Evolutionary conservation across 1,284 basidiomycete species (phyloP).

Genomic region (Anthracocystis panici-leucophaei): DNA sequence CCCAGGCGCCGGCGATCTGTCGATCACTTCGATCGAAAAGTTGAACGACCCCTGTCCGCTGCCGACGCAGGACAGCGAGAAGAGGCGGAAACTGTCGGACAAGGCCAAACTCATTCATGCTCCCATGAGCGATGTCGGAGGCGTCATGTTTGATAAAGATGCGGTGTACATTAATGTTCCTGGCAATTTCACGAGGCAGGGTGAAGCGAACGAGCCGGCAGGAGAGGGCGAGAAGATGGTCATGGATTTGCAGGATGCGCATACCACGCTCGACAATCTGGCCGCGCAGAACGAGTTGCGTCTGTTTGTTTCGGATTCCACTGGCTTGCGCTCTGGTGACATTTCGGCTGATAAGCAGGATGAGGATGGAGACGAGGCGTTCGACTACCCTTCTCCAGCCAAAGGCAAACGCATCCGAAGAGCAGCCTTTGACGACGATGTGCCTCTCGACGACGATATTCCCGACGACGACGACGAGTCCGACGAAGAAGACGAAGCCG

Average conservation of each 20-base stretch:
- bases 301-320: conserved; percentile 82
- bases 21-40: conserved; percentile 79
- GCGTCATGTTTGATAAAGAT: conserved; percentile 97
- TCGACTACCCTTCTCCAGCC: conserved; percentile 12
- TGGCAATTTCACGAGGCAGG: conserved; percentile 82
- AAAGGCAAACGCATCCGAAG: conserved; percentile 48
- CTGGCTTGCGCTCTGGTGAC: conserved; percentile 34
- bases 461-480: conserved; percentile 58
- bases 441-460: conserved; percentile 68
- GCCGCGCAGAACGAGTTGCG: conserved; percentile 84
- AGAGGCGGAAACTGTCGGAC: conserved; percentile 90
- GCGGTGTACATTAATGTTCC: conserved; percentile 98
- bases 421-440: conserved; percentile 60
- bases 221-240: conserved; percentile 98
- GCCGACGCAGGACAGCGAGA: conserved; percentile 91
- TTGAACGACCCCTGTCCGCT: conserved; percentile 94
- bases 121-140: conserved; percentile 98
- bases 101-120: conserved; percentile 96
- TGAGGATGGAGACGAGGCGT: conserved; percentile 12
- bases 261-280: conserved; percentile 83
- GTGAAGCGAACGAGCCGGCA: conserved; percentile 73
- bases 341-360: conserved; percentile 1
- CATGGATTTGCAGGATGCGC: conserved; percentile 90
- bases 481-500: conserved; percentile 57
- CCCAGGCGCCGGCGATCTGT: conserved; percentile 88